Evolutionary conservation across 306 rosid species (phyloP), one percentile per base, ranked within the genome.

Genomic region (Lathyrus sativus): DNA sequence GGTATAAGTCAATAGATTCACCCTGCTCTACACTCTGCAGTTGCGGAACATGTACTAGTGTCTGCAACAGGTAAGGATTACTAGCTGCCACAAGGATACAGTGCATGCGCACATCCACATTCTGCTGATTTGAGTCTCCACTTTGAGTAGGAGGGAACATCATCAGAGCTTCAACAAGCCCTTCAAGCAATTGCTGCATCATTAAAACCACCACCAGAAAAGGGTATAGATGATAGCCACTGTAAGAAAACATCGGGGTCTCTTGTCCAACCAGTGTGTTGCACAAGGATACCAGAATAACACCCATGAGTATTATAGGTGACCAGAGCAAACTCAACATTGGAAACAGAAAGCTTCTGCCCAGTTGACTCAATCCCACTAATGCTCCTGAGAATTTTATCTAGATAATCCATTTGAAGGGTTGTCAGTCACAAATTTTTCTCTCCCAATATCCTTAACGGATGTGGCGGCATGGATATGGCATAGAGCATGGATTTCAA

Each of bases 161-260:
- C 99, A 90, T 88, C 44, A 93, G 69, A 76, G 97, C 97, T 84
- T 90, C 99, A 73, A 96, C 80, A 60, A 93, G 96, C 78, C 99
- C 99, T 85, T 93, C 99, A n/a, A n/a, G 95, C 97, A 71, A 90
- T 85, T 68, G 99, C 99, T 63, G 85, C 95, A 48, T 93, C 97
- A 83, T 77, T 71, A 78, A 93, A 90, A 65, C 99, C 99, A 65
- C 97, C 99, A 9, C 99, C 96, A 68, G 79, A 71, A 76, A 93
- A 86, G 66, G 97, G 89, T 72, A 93, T 62, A 29, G 89, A 76
- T 62, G 90, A 84, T 67, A 93, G 85, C 99, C 99, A 88, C 22
- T 33, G 74, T 26, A 78, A 76, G 83, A 90, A 93, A 72, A 48
- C 79, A 72, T 93, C 95, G 3, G 87, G 76, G 74, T 90, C 97